A percentile compares a stretch with the other conserved stretches of the same genome.
Conservation (phyloP, 345 rosid species). For the Viola odorata region DNA sequence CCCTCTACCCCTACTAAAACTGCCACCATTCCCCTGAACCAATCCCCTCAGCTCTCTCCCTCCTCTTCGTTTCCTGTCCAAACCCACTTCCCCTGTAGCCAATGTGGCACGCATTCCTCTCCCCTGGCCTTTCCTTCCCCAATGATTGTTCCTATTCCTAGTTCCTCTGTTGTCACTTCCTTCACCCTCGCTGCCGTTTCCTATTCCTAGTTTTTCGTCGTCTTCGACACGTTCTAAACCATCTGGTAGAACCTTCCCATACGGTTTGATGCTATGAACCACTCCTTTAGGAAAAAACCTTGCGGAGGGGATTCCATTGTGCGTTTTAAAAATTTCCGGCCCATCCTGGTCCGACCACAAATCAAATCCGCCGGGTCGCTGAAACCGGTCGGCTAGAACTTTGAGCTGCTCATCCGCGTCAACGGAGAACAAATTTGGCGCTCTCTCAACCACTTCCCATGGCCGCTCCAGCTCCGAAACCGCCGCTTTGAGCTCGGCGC, state of each 20-base stretch:
- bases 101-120: neutral
- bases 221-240: conserved; percentile 7
- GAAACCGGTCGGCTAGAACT: conserved; percentile 87
- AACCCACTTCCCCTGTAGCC: neutral
- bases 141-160: neutral
- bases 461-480: conserved; percentile 87
- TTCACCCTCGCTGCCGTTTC: neutral
- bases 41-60: conserved; percentile 1
- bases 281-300: conserved; percentile 85
- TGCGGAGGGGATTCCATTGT: conserved; percentile 66
- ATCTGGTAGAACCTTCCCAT: conserved; percentile 22
- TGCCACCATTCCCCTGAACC: neutral
- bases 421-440: conserved; percentile 70
- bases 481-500: conserved; percentile 84
- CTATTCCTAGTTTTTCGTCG: neutral
- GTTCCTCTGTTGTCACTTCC: neutral
- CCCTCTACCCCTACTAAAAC: neutral
- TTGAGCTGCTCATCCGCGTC: conserved; percentile 76
- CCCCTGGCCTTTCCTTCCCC: neutral
- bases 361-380: conserved; percentile 82
- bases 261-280: conserved; percentile 70
- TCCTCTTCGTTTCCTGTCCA: conserved; percentile 11
- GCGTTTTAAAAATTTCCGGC: conserved; percentile 51
- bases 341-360: conserved; percentile 74
- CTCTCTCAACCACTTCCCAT: conserved; percentile 68